phyloP scores from a whole-genome alignment of 2,329 filamentous ascomycete genomes.

The Sporothrix globosa region DNA sequence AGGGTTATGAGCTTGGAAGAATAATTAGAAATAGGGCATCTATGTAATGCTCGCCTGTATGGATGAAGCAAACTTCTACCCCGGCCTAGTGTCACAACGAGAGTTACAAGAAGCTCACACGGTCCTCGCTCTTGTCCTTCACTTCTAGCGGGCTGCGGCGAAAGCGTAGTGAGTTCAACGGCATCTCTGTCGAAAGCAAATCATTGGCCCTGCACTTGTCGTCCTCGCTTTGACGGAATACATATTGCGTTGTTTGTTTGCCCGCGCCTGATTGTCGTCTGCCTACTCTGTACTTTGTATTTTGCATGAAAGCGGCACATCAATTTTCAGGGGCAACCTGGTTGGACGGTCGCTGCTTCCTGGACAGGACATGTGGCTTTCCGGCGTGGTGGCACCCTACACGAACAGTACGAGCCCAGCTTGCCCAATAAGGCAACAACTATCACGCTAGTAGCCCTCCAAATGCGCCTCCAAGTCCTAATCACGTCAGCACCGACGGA shows the following conservation, averaged over 20 bases:
- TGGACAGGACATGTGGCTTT: conserved; percentile 25
- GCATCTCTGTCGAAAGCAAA: not conserved
- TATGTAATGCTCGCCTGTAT: not conserved
- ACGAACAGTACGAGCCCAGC: not conserved
- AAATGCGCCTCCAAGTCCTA: not conserved
- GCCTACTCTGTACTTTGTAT: not conserved
- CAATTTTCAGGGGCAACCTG: not conserved
- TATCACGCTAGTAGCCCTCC: not conserved
- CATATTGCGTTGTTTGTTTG: not conserved
- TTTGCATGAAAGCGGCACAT: conserved; percentile 15
- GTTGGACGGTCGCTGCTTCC: not conserved
- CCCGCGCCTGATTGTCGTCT: not conserved
- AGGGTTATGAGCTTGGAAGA: not conserved
- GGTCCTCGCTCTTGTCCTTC: not conserved
- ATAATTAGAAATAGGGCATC: not conserved
- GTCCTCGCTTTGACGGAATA: not conserved
- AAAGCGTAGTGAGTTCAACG: not conserved
- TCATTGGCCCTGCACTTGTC: not conserved
- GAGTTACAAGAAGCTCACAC: not conserved
- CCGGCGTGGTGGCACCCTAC: not conserved
- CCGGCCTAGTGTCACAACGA: not conserved
- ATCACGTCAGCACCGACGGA: conserved; percentile 25
- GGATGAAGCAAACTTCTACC: not conserved
- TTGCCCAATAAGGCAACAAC: not conserved
- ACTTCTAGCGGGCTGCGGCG: not conserved